Percentiles rank a stretch among this genome's conserved stretches.
These are phyloP conservation scores for Aspergillus tamarii DNA, from an alignment of 2,329 filamentous ascomycete species.

Conservation along the genomic window DNA sequence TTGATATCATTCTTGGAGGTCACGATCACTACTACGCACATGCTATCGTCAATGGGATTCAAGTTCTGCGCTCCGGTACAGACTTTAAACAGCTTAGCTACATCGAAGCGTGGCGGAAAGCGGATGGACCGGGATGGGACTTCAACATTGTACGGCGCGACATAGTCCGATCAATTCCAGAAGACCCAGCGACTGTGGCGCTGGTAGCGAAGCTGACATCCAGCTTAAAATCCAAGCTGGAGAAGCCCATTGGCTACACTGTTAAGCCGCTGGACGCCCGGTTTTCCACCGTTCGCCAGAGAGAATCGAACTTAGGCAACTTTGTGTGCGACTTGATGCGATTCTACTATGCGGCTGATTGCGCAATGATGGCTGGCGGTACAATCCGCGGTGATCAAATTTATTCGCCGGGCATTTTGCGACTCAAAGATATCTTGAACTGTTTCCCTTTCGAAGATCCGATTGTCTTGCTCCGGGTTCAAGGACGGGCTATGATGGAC, in stretches of 20 bases:
- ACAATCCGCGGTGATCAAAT: slow-evolving; percentile 88
- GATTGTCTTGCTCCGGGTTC: slow-evolving; percentile 74
- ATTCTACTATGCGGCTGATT: slow-evolving; percentile 78
- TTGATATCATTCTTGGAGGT: slow-evolving; percentile 85
- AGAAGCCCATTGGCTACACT: slow-evolving; percentile 83
- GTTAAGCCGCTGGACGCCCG: slow-evolving; percentile 80
- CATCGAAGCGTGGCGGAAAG: slow-evolving; percentile 71
- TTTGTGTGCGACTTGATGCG: slow-evolving; percentile 93
- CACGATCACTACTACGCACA: slow-evolving; percentile 91
- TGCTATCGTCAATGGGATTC: slow-evolving; percentile 73
- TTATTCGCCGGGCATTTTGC: slow-evolving; percentile 77
- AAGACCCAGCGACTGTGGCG: slow-evolving; percentile 63
- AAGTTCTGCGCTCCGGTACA: slow-evolving; percentile 83
- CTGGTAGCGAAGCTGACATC: slow-evolving; percentile 72
- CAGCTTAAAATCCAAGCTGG: slow-evolving; percentile 73
- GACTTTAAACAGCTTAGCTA: slow-evolving; percentile 95
- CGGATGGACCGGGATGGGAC: slow-evolving; percentile 65
- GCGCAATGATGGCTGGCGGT: slow-evolving; percentile 79
- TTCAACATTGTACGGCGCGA: slow-evolving; percentile 78
- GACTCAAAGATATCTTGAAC: slow-evolving; percentile 79
- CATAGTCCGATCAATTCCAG: slow-evolving; percentile 67
- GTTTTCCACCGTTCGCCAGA: slow-evolving; percentile 77
- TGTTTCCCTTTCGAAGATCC: slow-evolving; percentile 95
- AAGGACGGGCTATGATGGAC: slow-evolving; percentile 72
- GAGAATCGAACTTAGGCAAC: slow-evolving; percentile 84